Percentiles rank a stretch among this genome's conserved stretches.
Conservation (phyloP, 257 asterid species). For the Solanum bulbocastanum region DNA sequence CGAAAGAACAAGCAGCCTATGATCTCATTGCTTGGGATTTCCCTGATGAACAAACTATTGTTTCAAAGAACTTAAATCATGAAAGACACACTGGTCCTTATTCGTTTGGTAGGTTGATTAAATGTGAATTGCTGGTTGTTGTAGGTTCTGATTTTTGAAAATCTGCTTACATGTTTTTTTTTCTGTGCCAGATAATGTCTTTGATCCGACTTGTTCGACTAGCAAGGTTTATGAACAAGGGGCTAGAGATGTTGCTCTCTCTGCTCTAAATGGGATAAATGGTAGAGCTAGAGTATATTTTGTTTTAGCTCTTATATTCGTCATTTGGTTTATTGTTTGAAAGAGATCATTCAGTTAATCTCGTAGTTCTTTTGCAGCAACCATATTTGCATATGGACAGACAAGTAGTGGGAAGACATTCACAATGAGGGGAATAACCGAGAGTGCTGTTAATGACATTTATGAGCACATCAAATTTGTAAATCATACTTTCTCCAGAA, state of each 20-base stretch:
- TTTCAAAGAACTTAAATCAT: constrained; percentile 68
- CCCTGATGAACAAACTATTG: constrained; percentile 47
- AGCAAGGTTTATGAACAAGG: constrained; percentile 80
- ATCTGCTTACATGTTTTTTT: background rate
- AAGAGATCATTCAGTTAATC: background rate
- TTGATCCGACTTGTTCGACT: constrained; percentile 59
- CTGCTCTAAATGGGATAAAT: constrained; percentile 83
- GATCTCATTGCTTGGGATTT: constrained; percentile 91
- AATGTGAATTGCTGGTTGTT: background rate
- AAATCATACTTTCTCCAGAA: constrained; percentile 8
- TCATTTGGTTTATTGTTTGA: background rate
- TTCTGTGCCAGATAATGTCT: constrained; percentile 65
- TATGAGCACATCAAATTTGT: constrained; percentile 64
- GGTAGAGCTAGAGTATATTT: constrained; percentile 28
- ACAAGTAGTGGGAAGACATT: constrained; percentile 96
- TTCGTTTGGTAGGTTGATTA: constrained; percentile 50
- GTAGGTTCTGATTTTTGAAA: background rate
- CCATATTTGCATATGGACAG: constrained; percentile 94
- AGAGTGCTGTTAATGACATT: constrained; percentile 72
- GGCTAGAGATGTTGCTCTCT: constrained; percentile 83
- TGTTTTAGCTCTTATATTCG: background rate
- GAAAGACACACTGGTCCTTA: constrained; percentile 65
- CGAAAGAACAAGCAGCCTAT: constrained; percentile 75
- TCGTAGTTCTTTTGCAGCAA: constrained; percentile 41
- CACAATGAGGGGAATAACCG: constrained; percentile 93